Conservation (phyloP, 306 rosid genomes). For the Ochetophila trinervis region DNA sequence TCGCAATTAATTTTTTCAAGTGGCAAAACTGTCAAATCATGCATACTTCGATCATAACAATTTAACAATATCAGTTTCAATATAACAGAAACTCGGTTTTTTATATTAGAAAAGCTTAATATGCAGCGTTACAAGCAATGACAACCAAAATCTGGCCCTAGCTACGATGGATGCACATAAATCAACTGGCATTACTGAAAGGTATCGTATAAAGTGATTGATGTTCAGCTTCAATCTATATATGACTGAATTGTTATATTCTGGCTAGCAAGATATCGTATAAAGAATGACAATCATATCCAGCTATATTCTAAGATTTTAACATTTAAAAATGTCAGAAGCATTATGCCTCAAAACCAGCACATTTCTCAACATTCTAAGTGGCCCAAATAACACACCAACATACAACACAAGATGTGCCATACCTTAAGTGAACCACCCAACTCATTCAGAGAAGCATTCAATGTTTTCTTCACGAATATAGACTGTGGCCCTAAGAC, state of each 20-base stretch:
- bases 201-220: neutral
- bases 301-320: neutral
- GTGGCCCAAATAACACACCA: neutral
- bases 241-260: neutral
- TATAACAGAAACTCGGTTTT: neutral
- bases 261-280: neutral
- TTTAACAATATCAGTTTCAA: neutral
- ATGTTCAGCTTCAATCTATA: conserved; percentile 1
- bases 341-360: neutral
- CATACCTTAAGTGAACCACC: conserved; percentile 62
- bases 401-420: neutral
- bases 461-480: conserved; percentile 32
- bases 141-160: conserved; percentile 5
- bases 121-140: neutral
- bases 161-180: neutral
- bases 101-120: neutral
- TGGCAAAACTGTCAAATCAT: neutral
- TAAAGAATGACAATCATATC: neutral
- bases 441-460: conserved; percentile 41
- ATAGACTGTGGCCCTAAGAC: conserved; percentile 33
- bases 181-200: neutral
- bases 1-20: neutral
- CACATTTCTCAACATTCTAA: neutral
- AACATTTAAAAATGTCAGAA: neutral
- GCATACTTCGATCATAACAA: neutral